These are phyloP conservation scores for Yamadazyma dushanensis DNA, from an alignment of 1,139 yeast species.

Conservation along the genomic window DNA sequence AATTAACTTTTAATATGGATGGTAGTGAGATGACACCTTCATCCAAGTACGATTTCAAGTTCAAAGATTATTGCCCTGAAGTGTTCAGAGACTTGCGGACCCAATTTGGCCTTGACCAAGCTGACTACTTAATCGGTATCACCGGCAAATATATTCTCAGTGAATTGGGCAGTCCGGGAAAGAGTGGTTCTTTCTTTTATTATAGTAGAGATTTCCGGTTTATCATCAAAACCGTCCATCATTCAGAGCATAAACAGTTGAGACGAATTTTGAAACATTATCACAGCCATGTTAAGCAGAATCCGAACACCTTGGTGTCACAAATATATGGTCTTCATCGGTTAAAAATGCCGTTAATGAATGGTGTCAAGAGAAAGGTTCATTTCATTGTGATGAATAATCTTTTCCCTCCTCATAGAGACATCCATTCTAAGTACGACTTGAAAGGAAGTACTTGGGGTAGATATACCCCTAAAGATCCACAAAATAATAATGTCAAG, in stretches of 20 bases:
- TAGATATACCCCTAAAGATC: slow-evolving; percentile 50
- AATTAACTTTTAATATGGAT: slow-evolving; percentile 80
- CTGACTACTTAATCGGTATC: slow-evolving; percentile 88
- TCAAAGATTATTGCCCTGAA: slow-evolving; percentile 94
- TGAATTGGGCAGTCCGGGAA: slow-evolving; percentile 95
- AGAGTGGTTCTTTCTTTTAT: slow-evolving; percentile 94
- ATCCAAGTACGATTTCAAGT: slow-evolving; percentile 92
- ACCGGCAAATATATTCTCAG: slow-evolving; percentile 91
- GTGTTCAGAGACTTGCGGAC: slow-evolving; percentile 85
- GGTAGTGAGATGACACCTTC: slow-evolving; percentile 92
- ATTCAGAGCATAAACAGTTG: slow-evolving; percentile 84
- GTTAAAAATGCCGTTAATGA: slow-evolving; percentile 75
- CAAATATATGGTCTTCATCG: slow-evolving; percentile 96
- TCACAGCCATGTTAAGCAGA: slow-evolving; percentile 73
- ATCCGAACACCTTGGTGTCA: slow-evolving; percentile 86
- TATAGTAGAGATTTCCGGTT: slow-evolving; percentile 91
- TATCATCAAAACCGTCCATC: slow-evolving; percentile 94
- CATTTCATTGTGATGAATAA: slow-evolving; percentile 97
- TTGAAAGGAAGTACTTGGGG: slow-evolving; percentile 94
- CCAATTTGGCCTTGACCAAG: slow-evolving; percentile 86
- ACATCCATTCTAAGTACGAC: slow-evolving; percentile 83
- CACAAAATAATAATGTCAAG: slow-evolving; percentile 38
- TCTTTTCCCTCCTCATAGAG: slow-evolving; percentile 91
- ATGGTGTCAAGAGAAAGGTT: slow-evolving; percentile 64
- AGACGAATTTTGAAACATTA: slow-evolving; percentile 75